phyloP scores from a whole-genome alignment of 2,329 filamentous ascomycete species.

The Trichoderma brevicompactum region DNA sequence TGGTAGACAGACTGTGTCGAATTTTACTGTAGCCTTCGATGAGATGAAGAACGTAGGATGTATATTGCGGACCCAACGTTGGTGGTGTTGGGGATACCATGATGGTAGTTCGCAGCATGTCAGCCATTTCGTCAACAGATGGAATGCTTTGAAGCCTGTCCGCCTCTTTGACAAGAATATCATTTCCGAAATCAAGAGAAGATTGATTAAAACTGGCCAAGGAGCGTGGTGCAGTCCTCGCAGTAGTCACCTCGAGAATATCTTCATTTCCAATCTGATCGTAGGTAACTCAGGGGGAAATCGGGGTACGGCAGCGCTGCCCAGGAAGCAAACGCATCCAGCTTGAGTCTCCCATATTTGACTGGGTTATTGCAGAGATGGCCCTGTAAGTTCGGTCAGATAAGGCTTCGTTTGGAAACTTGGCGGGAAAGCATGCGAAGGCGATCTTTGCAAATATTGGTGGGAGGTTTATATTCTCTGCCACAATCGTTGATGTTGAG shows the following conservation, averaged over 20 bases:
- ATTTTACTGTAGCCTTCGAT: conserved; percentile 44
- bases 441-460: background rate
- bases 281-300: conserved; percentile 17
- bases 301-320: conserved; percentile 34
- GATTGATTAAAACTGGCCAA: background rate
- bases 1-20: conserved; percentile 40
- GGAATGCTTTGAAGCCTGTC: conserved; percentile 47
- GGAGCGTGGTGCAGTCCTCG: background rate
- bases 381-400: background rate
- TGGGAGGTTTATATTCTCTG: background rate
- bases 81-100: conserved; percentile 44
- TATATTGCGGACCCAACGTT: conserved; percentile 48
- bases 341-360: conserved; percentile 33
- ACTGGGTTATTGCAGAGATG: too few species aligned
- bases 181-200: conserved; percentile 8
- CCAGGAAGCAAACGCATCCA: conserved; percentile 37
- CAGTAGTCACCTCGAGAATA: background rate
- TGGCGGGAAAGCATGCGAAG: background rate
- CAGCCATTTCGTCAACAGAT: conserved; percentile 50
- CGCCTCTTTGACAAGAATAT: conserved; percentile 31
- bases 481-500: background rate
- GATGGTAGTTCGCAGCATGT: conserved; percentile 48
- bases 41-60: conserved; percentile 47
- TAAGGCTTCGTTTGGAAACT: background rate
- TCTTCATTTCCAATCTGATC: background rate